These are phyloP conservation scores for Primulina tabacum DNA, from an alignment of 257 asterid species.

Conservation along the genomic window DNA sequence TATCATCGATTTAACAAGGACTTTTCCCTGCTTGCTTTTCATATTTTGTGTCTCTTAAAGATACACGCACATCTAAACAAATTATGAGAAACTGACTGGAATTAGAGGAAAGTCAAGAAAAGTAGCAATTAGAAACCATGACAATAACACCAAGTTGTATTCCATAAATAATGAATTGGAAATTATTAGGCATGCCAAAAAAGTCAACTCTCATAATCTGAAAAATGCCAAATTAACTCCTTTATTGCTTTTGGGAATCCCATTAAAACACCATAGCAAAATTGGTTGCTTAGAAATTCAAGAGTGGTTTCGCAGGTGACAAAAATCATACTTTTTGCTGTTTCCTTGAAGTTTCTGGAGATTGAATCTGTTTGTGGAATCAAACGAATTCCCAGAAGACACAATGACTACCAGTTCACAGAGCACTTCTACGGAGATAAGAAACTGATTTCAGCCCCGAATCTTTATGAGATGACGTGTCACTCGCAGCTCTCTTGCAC, in stretches of 20 bases:
- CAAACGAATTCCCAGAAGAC: not conserved
- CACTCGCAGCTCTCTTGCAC: not conserved
- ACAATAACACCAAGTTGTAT: not conserved
- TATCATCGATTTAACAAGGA: no score
- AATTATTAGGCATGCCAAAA: not conserved
- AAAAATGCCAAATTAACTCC: not conserved
- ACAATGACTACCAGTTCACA: not conserved
- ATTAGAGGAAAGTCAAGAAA: not conserved
- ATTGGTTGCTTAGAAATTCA: not conserved
- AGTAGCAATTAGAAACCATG: not conserved
- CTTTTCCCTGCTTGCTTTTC: not conserved
- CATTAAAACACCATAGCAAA: not conserved
- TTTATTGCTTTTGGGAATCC: not conserved
- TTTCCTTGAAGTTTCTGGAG: slow-evolving; percentile 1
- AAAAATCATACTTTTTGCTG: no score
- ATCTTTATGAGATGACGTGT: not conserved
- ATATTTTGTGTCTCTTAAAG: not conserved
- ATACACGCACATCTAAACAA: not conserved
- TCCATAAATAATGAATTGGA: not conserved
- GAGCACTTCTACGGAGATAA: not conserved
- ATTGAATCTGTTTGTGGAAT: not conserved
- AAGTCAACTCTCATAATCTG: not conserved
- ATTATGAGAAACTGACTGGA: slow-evolving; percentile 13
- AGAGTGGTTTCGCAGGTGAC: not conserved
- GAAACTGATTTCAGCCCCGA: not conserved